Evolutionary conservation across 2,329 filamentous ascomycete species (phyloP).

Genomic region (Hymenoscyphus salicellus): DNA sequence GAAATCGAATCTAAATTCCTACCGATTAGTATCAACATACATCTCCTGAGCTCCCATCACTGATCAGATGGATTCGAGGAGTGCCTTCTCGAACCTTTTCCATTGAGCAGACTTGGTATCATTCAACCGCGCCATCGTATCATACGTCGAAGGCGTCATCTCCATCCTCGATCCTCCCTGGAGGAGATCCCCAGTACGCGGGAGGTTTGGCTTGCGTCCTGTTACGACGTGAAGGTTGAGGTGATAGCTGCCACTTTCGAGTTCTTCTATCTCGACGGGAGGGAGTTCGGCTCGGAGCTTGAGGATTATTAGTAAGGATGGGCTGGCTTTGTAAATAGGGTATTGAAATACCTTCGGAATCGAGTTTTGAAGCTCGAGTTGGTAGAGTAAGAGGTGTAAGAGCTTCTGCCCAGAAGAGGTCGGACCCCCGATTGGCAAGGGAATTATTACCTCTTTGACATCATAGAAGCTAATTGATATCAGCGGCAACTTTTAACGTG

Average conservation of each 20-base stretch:
- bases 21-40: no score
- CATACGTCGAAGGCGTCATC: constrained; percentile 31
- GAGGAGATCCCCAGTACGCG: constrained; percentile 31
- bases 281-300: constrained; percentile 26
- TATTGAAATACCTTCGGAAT: constrained; percentile 25
- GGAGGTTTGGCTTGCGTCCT: constrained; percentile 29
- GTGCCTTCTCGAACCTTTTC: constrained; percentile 23
- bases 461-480: constrained; percentile 31
- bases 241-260: constrained; percentile 27
- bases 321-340: not conserved
- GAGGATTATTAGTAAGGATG: constrained; percentile 6
- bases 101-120: constrained; percentile 23
- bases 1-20: not conserved
- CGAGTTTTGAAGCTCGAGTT: constrained; percentile 24
- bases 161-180: constrained; percentile 28
- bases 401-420: constrained; percentile 21
- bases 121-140: constrained; percentile 27
- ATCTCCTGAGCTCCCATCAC: not conserved
- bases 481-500: not conserved
- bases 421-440: constrained; percentile 28
- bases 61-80: constrained; percentile 7
- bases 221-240: constrained; percentile 35
- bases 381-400: constrained; percentile 25
- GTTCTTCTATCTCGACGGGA: constrained; percentile 16
- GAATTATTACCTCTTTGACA: constrained; percentile 30